Base-by-base conservation (phyloP, 169 alveolate genomes). In the Theileria parva region DNA sequence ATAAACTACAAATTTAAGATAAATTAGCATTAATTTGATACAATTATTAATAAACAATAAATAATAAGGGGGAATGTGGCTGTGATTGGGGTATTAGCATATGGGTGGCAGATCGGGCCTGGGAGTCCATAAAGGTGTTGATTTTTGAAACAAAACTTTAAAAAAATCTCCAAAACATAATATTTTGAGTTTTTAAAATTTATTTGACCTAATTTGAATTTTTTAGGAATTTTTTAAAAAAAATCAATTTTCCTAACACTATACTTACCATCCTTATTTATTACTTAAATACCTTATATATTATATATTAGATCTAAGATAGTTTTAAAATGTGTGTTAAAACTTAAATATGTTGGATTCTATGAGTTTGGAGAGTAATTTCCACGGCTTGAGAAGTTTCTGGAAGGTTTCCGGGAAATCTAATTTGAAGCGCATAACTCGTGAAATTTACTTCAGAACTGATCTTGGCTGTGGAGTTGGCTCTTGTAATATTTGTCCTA, bases 381-480 rank as follows among this genome's bases (percentile, higher is more conserved):
- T 44, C 53, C 53, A 44, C 17, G 8, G 66, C 66, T 19, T 57
- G 66, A 57, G 66, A 25, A 19, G 77, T 67, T 81, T 81, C 72
- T 84, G 90, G 90, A 72, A 77, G 30, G 86, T 75, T 53, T 77
- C 86, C 4, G 86, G 90, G 23, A 75, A 67, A 30, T 30, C 80
- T 53, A 17, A 75, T 50, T 74, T 84, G 51, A 84, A 84, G 70
- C 55, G 72, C 32, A 25, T 77, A n/a, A 50, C 77, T 19, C 87
- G 90, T 11, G 86, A 84, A 30, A 71, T 84, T 15, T 77, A 71
- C 19, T 60, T 73, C 61, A 84, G 90, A 44, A 44, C 61, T 0
- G 90, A 84, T 53, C 69, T 84, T 15, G 84, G 86, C 12, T 84
- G 90, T 28, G 90, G 90, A 30, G 69, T 84, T 11, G 77, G 55